phyloP scores from a whole-genome alignment of 805 yeast genomes.

The Nadsonia fulvescens region DNA sequence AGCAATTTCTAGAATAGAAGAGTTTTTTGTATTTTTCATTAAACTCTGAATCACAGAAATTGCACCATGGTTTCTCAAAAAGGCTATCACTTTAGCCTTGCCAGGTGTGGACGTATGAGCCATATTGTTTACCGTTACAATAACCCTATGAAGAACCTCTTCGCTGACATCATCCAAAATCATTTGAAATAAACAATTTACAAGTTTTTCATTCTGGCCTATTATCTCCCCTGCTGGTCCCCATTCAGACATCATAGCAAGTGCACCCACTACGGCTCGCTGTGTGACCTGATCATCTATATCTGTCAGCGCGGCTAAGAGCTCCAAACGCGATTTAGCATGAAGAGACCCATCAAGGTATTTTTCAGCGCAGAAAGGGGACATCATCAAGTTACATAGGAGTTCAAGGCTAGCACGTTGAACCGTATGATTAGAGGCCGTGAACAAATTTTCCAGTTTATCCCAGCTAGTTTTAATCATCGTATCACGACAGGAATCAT shows the following conservation, averaged over 20 bases:
- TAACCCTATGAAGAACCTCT: slow-evolving; percentile 15
- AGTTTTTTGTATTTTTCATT: no score
- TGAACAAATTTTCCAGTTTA: slow-evolving; percentile 25
- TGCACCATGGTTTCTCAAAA: no score
- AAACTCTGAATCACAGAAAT: no score
- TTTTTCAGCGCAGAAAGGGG: slow-evolving; percentile 20
- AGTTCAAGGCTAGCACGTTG: slow-evolving; percentile 49
- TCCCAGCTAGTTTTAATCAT: slow-evolving; percentile 26
- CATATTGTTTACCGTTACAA: slow-evolving; percentile 13
- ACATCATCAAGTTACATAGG: slow-evolving; percentile 36
- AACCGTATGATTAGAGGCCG: slow-evolving; percentile 28
- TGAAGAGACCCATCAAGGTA: slow-evolving; percentile 17
- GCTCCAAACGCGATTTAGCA: slow-evolving; percentile 14
- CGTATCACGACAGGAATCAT: slow-evolving; percentile 23
- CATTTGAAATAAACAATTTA: slow-evolving; percentile 11
- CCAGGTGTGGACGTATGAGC: slow-evolving; percentile 1
- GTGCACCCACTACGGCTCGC: slow-evolving; percentile 23
- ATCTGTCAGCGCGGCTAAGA: slow-evolving; percentile 18
- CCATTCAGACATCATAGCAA: slow-evolving; percentile 23
- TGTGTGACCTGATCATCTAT: slow-evolving; percentile 18
- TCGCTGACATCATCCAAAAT: slow-evolving; percentile 12
- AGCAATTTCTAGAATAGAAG: slow-evolving; percentile 4
- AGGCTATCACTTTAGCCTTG: neutral
- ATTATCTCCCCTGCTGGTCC: slow-evolving; percentile 16
- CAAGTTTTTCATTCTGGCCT: slow-evolving; percentile 13